A percentile compares a stretch with the other conserved stretches of the same genome.
phyloP scores from a whole-genome alignment of 2,329 filamentous ascomycete species.

The Neurospora crassa region DNA sequence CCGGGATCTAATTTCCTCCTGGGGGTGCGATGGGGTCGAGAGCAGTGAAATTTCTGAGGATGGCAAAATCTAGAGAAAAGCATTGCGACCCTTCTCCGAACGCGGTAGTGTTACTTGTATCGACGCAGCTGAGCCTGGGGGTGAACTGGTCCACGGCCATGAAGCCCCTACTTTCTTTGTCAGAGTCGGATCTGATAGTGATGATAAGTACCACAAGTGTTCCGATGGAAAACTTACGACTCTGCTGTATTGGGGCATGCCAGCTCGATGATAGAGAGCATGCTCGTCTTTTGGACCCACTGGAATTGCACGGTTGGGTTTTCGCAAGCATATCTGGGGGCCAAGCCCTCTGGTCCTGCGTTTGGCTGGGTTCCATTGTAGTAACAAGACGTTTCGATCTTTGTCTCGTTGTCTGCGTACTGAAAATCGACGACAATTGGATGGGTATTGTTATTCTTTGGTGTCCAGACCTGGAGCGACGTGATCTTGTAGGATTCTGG shows the following conservation, averaged over 20 bases:
- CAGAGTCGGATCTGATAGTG: slow-evolving; percentile 1
- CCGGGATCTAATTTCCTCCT: background rate
- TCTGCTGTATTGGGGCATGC: slow-evolving; percentile 26
- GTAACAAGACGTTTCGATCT: slow-evolving; percentile 31
- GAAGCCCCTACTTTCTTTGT: background rate
- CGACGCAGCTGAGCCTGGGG: slow-evolving; percentile 10
- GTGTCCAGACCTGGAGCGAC: slow-evolving; percentile 24
- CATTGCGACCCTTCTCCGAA: slow-evolving; percentile 12
- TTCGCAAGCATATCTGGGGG: slow-evolving; percentile 34
- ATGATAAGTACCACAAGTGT: background rate
- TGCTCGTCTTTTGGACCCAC: slow-evolving; percentile 23
- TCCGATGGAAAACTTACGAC: slow-evolving; percentile 9
- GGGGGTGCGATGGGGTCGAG: slow-evolving; percentile 8
- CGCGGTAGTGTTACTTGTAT: slow-evolving; percentile 5
- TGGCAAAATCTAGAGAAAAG: background rate
- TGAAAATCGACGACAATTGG: slow-evolving; percentile 27
- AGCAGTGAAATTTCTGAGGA: slow-evolving; percentile 14
- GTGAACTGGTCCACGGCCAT: slow-evolving; percentile 14
- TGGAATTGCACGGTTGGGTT: slow-evolving; percentile 33
- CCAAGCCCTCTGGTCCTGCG: slow-evolving; percentile 21
- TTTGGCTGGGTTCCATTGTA: slow-evolving; percentile 33
- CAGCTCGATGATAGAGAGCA: slow-evolving; percentile 34
- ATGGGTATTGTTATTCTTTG: slow-evolving; percentile 24
- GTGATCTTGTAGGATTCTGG: slow-evolving; percentile 30
- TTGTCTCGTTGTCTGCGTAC: slow-evolving; percentile 31